These are phyloP conservation scores for Platanus orientalis DNA, from an alignment of 164 flowering plant species.

Conservation along the genomic window DNA sequence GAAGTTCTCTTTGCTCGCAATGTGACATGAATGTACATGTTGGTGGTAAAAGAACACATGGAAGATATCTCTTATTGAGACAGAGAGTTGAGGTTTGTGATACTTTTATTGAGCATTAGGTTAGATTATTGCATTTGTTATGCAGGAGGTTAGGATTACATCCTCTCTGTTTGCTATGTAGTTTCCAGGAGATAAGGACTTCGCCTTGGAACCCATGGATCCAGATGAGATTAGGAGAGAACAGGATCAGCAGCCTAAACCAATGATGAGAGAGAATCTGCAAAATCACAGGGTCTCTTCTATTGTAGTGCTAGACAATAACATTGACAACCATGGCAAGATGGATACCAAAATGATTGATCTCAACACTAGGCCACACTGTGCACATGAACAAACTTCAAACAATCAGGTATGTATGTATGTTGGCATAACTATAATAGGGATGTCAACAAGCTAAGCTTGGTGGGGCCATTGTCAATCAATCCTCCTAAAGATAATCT, in stretches of 20 bases:
- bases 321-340: conserved; percentile 30
- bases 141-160: neutral
- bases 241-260: conserved; percentile 29
- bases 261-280: conserved; percentile 32
- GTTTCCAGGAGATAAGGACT: conserved; percentile 87
- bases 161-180: conserved; percentile 23
- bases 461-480: no score
- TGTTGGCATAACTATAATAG: neutral
- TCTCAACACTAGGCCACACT: conserved; percentile 65
- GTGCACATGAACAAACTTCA: conserved; percentile 53
- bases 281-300: conserved; percentile 41
- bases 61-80: conserved; percentile 79
- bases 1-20: conserved; percentile 63
- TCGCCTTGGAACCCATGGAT: conserved; percentile 33
- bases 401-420: conserved; percentile 47
- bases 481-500: no score
- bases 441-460: no score
- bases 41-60: conserved; percentile 96
- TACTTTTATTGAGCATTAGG: neutral
- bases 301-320: conserved; percentile 30
- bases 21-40: conserved; percentile 92
- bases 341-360: conserved; percentile 60
- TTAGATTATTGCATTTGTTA: conserved; percentile 3
- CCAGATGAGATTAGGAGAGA: conserved; percentile 37
- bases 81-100: conserved; percentile 87